Evolutionary conservation across 345 rosid species (phyloP).

Genomic region (Salix viminalis): DNA sequence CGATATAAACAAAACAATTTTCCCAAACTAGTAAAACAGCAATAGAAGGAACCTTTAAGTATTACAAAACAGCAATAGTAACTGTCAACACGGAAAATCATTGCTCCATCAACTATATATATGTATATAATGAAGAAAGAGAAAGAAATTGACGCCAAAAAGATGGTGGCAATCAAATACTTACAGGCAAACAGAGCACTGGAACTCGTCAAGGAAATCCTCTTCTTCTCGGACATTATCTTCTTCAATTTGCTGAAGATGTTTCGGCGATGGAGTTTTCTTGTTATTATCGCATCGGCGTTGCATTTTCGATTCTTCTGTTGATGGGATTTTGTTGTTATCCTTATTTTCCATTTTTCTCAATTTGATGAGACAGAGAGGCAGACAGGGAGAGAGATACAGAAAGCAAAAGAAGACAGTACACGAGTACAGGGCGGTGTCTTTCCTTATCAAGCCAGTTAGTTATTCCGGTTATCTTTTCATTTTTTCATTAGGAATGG

Average conservation of each 20-base stretch:
- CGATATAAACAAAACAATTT: background rate
- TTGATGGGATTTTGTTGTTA: background rate
- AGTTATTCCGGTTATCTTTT: too few relatives aligned
- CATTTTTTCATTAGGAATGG: too few relatives aligned
- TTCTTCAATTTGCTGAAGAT: background rate
- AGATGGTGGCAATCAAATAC: background rate
- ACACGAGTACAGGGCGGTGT: background rate
- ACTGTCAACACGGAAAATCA: background rate
- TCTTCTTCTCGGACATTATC: background rate
- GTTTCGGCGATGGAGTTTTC: background rate
- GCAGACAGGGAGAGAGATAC: background rate
- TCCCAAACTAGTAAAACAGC: background rate
- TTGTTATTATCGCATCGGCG: background rate
- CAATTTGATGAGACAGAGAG: background rate
- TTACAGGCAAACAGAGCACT: slow-evolving; percentile 14
- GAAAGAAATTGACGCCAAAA: background rate
- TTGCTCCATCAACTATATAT: background rate
- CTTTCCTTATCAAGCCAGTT: background rate
- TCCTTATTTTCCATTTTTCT: background rate
- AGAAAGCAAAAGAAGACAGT: background rate
- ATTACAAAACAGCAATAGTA: background rate
- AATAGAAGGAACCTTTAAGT: background rate
- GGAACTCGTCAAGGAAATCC: background rate
- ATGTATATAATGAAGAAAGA: too few relatives aligned
- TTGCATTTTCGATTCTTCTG: slow-evolving; percentile 1